phyloP scores from a whole-genome alignment of 2,329 filamentous ascomycete genomes.

The Botrytis byssoidea region DNA sequence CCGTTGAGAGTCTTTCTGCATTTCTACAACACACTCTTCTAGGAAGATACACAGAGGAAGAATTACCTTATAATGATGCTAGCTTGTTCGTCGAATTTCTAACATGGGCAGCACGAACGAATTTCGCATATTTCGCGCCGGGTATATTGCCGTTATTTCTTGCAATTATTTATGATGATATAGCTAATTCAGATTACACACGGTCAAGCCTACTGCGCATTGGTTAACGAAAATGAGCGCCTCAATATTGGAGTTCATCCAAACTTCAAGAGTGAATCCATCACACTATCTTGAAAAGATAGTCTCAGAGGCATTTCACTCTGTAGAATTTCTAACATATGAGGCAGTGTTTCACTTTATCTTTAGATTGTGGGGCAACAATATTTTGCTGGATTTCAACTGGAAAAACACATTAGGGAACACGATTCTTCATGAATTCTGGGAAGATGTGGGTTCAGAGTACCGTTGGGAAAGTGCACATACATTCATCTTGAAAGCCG shows the following conservation, averaged over 20 bases:
- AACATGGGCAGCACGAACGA: background rate
- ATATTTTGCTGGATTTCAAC: background rate
- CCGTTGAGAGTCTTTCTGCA: background rate
- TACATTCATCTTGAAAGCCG: background rate
- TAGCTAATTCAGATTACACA: fast-evolving
- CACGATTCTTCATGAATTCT: background rate
- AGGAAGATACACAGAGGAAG: no score
- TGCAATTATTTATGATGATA: background rate
- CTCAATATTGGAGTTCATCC: background rate
- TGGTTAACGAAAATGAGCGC: fast-evolving
- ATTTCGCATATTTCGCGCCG: background rate
- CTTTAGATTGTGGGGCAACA: background rate
- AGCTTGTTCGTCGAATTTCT: fast-evolving
- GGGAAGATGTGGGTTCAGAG: no score
- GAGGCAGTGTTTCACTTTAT: no score
- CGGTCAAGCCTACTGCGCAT: background rate
- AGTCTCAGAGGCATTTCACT: background rate
- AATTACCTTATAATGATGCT: background rate
- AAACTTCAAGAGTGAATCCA: fast-evolving
- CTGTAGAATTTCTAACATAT: no score
- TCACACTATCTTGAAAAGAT: background rate
- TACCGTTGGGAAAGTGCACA: background rate
- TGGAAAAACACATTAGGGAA: background rate
- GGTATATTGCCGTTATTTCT: background rate
- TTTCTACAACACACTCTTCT: fast-evolving